phyloP scores from a whole-genome alignment of 345 rosid genomes.

The Camelina hispida region DNA sequence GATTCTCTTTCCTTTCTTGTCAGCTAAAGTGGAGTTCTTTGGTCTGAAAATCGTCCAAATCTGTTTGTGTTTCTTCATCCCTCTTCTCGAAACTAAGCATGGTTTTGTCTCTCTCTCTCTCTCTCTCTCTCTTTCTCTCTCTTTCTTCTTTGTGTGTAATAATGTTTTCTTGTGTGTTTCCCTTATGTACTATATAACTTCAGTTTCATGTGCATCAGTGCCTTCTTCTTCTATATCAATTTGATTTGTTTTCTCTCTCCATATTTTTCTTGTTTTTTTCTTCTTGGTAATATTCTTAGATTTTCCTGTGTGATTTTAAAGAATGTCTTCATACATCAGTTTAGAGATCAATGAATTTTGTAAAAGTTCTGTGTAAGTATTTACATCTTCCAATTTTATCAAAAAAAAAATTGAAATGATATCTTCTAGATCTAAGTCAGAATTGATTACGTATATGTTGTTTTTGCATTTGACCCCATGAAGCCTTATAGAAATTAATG shows the following conservation, averaged over 20 bases:
- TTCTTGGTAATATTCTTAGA: not conserved
- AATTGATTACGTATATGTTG: constrained; percentile 23
- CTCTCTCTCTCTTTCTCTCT: constrained; percentile 38
- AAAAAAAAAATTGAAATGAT: not conserved
- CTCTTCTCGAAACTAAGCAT: constrained; percentile 45
- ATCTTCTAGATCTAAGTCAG: constrained; percentile 31
- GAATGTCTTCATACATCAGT: constrained; percentile 20
- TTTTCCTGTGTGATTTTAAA: not conserved
- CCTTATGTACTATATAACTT: constrained; percentile 30
- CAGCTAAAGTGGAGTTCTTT: constrained; percentile 34
- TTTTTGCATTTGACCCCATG: constrained; percentile 32
- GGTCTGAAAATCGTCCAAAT: constrained; percentile 35
- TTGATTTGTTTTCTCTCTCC: constrained; percentile 34
- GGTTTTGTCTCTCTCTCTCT: constrained; percentile 37
- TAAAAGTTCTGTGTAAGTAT: not conserved
- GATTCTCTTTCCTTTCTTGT: constrained; percentile 46
- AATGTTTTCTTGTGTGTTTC: constrained; percentile 24
- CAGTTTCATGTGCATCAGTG: constrained; percentile 52
- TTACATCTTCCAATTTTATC: not conserved
- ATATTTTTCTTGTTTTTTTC: not conserved
- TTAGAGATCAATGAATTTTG: constrained; percentile 24
- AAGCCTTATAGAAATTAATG: constrained; percentile 32
- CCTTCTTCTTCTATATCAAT: constrained; percentile 34
- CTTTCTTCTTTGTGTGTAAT: constrained; percentile 36
- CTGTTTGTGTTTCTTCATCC: constrained; percentile 32